Conservation (phyloP, 805 yeast species). For the Metschnikowia cerradonensis region DNA sequence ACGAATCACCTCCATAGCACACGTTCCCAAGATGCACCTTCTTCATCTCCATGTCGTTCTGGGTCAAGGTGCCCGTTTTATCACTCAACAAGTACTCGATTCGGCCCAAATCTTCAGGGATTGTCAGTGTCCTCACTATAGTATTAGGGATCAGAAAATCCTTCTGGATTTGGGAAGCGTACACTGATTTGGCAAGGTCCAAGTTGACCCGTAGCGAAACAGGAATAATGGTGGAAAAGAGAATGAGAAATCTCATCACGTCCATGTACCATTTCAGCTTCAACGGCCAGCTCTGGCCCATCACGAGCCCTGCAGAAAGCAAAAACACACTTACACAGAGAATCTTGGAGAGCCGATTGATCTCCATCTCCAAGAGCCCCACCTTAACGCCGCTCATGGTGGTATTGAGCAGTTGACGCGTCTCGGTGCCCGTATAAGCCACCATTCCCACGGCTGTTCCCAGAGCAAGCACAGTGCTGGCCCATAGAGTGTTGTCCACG, state of each 20-base stretch:
- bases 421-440: constrained; percentile 86
- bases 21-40: constrained; percentile 90
- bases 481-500: constrained; percentile 95
- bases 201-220: constrained; percentile 91
- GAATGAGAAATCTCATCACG: constrained; percentile 81
- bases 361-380: constrained; percentile 86
- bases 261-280: constrained; percentile 79
- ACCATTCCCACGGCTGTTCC: constrained; percentile 88
- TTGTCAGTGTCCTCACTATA: constrained; percentile 93
- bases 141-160: constrained; percentile 79
- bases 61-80: constrained; percentile 96
- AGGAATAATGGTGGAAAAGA: constrained; percentile 94
- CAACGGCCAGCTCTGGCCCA: constrained; percentile 66
- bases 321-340: constrained; percentile 82
- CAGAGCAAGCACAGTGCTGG: constrained; percentile 93
- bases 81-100: constrained; percentile 89
- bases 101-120: constrained; percentile 96
- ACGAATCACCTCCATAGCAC: constrained; percentile 85
- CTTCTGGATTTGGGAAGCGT: constrained; percentile 91
- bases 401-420: constrained; percentile 93
- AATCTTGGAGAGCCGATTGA: constrained; percentile 82
- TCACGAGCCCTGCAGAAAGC: constrained; percentile 72
- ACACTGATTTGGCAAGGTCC: constrained; percentile 93
- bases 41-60: constrained; percentile 95
- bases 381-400: constrained; percentile 82